Percentiles rank a stretch among this genome's conserved stretches.
phyloP scores from a whole-genome alignment of 345 rosid species.

The Clausena lansium region DNA sequence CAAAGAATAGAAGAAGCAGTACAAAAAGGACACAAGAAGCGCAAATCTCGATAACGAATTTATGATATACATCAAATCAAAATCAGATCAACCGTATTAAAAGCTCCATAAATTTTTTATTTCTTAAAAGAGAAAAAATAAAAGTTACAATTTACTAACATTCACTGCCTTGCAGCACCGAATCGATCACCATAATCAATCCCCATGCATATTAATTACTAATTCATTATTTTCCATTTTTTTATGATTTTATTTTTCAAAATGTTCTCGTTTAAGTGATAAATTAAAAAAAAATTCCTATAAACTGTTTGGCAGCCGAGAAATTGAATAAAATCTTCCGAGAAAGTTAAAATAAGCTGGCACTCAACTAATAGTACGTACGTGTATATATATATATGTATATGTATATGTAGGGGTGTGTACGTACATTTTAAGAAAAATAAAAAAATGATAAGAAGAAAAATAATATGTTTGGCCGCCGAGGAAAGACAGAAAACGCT shows the following conservation, averaged over 20 bases:
- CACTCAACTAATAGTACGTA: background rate
- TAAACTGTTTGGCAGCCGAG: background rate
- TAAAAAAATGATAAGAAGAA: background rate
- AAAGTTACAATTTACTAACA: background rate
- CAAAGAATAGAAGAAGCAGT: background rate
- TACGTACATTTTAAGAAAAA: no score
- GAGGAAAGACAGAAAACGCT: background rate
- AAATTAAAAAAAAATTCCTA: background rate
- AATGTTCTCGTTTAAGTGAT: background rate
- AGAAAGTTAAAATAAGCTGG: background rate
- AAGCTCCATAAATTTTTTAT: background rate
- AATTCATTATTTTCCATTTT: background rate
- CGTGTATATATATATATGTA: rapidly evolving
- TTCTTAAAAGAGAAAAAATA: background rate
- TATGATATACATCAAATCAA: background rate
- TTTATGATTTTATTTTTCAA: background rate
- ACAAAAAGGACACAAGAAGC: background rate
- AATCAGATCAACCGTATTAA: background rate
- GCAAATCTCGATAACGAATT: conserved; percentile 2
- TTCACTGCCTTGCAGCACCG: background rate
- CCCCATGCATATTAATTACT: background rate
- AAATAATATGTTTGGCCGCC: background rate
- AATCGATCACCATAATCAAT: background rate
- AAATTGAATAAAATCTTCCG: background rate
- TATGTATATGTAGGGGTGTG: no score